Percentiles rank a stretch among this genome's conserved stretches.
These are phyloP conservation scores for Dissophora ornata DNA, from an alignment of 192 early-diverging fungal genomes.

Conservation along the genomic window DNA sequence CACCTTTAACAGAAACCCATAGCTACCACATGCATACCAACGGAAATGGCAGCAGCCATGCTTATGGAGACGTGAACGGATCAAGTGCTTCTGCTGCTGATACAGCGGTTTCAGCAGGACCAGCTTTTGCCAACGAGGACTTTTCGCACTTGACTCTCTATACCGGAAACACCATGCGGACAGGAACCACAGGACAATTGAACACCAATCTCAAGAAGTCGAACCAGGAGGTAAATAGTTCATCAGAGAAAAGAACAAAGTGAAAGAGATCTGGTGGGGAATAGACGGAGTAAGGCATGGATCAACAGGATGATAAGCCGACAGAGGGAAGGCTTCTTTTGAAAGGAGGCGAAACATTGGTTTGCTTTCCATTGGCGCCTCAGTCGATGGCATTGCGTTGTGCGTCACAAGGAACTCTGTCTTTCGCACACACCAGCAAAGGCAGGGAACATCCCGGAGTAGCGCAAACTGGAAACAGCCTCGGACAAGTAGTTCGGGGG, in stretches of 20 bases:
- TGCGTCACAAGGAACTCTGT: too few species aligned
- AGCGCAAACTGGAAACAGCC: too few species aligned
- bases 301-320: background rate
- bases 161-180: conserved; percentile 66
- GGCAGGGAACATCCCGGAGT: too few species aligned
- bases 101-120: background rate
- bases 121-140: conserved; percentile 26
- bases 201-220: conserved; percentile 56
- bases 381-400: too few species aligned
- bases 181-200: conserved; percentile 50
- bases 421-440: too few species aligned
- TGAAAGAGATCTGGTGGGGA: background rate
- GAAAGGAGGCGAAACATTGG: background rate
- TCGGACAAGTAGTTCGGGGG: too few species aligned
- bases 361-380: too few species aligned
- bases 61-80: background rate
- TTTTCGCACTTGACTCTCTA: conserved; percentile 60
- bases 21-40: too few species aligned
- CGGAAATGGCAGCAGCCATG: conserved; percentile 13
- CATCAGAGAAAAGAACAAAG: background rate
- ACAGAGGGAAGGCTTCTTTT: background rate
- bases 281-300: background rate
- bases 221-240: conserved; percentile 60
- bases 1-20: too few species aligned
- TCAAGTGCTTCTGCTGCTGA: background rate